A percentile compares a stretch with the other conserved stretches of the same genome.
phyloP scores from a whole-genome alignment of 2,329 filamentous ascomycete species.

The Trichoderma pleuroti region DNA sequence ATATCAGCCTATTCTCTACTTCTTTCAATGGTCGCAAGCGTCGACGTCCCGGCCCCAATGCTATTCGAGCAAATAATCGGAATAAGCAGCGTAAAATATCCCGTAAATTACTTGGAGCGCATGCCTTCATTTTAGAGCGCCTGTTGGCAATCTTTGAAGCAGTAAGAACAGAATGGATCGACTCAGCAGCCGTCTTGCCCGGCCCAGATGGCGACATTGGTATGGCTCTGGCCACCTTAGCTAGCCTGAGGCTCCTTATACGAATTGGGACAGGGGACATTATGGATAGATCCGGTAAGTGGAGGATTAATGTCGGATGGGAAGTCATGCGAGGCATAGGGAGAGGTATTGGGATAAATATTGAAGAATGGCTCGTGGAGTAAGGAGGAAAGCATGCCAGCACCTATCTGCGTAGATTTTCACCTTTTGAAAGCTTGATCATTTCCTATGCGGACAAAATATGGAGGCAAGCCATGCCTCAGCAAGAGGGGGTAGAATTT shows the following conservation, averaged over 20 bases:
- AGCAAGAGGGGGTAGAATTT: background rate
- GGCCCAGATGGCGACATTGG: conserved; percentile 54
- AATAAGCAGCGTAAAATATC: conserved; percentile 68
- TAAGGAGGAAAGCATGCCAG: conserved; percentile 33
- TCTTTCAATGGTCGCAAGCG: conserved; percentile 53
- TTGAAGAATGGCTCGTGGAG: conserved; percentile 72
- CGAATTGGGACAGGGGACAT: conserved; percentile 61
- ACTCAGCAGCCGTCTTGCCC: conserved; percentile 28
- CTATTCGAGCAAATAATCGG: conserved; percentile 32
- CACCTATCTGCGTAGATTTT: background rate
- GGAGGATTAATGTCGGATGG: conserved; percentile 76
- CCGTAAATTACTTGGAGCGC: conserved; percentile 71
- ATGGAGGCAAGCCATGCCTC: background rate
- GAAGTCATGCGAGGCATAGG: conserved; percentile 69
- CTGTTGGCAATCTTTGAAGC: conserved; percentile 74
- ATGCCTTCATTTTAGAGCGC: conserved; percentile 73
- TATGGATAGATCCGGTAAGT: conserved; percentile 67
- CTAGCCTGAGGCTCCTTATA: conserved; percentile 65
- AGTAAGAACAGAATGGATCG: conserved; percentile 55
- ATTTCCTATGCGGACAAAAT: background rate
- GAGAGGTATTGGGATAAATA: conserved; percentile 70
- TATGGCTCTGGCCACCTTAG: conserved; percentile 68
- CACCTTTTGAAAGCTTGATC: background rate
- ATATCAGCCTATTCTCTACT: conserved; percentile 72
- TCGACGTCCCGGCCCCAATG: conserved; percentile 47